These are phyloP conservation scores for Cladosporium oxysporum DNA, from an alignment of 2,329 filamentous ascomycete species.

Conservation along the genomic window DNA sequence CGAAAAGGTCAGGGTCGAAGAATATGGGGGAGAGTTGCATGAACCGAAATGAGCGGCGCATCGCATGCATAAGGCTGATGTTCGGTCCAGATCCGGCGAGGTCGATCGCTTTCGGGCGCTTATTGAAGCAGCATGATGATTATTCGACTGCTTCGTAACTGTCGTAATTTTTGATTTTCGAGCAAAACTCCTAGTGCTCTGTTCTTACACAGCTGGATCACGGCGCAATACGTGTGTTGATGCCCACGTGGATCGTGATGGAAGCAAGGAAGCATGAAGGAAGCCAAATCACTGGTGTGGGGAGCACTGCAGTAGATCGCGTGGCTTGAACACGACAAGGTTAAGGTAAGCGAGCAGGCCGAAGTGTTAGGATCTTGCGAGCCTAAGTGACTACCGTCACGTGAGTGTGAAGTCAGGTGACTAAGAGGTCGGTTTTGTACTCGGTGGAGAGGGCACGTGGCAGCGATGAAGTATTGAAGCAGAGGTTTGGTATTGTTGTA, in stretches of 20 bases:
- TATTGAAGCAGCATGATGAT: neutral
- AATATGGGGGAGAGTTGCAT: neutral
- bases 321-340: neutral
- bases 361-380: too few relatives aligned
- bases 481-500: too few relatives aligned
- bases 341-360: neutral
- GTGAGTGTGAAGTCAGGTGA: too few relatives aligned
- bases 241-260: neutral
- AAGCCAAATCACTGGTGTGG: neutral
- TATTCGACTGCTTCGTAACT: neutral
- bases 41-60: conserved; percentile 11
- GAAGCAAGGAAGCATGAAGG: neutral
- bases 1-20: neutral
- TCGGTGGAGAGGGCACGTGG: too few relatives aligned
- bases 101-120: neutral
- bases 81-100: neutral
- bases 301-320: neutral
- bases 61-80: conserved; percentile 12
- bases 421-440: too few relatives aligned
- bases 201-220: neutral
- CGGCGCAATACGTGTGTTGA: neutral
- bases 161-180: neutral
- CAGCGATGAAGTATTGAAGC: too few relatives aligned
- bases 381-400: too few relatives aligned
- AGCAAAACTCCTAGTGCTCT: neutral